phyloP scores from a whole-genome alignment of 352 stramenopile species.

The Plasmopara viticola region DNA sequence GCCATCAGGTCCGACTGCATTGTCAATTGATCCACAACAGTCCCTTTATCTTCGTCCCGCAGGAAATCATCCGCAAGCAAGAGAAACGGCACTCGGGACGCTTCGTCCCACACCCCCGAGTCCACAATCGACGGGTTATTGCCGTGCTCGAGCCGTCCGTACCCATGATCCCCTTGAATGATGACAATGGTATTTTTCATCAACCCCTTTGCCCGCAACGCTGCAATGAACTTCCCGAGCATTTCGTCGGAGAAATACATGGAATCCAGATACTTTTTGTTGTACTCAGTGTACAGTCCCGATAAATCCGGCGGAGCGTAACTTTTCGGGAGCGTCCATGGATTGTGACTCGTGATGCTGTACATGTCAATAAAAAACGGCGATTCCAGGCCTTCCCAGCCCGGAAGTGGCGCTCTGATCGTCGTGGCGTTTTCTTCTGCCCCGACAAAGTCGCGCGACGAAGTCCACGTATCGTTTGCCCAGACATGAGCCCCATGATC shows the following conservation, averaged over 20 bases:
- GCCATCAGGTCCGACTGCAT: constrained; percentile 74
- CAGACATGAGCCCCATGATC: constrained; percentile 13
- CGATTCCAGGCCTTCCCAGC: constrained; percentile 53
- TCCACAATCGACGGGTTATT: constrained; percentile 61
- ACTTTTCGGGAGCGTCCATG: constrained; percentile 42
- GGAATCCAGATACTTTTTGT: constrained; percentile 65
- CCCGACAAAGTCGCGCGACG: too few relatives aligned
- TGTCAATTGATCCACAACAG: constrained; percentile 45
- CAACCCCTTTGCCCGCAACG: constrained; percentile 40
- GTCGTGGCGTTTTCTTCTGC: constrained; percentile 7
- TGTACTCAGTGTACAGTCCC: constrained; percentile 52
- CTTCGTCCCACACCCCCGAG: constrained; percentile 62
- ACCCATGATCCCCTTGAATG: constrained; percentile 61
- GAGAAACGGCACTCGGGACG: constrained; percentile 52
- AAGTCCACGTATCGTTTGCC: not conserved
- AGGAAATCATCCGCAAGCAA: constrained; percentile 63
- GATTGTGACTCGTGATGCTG: constrained; percentile 68
- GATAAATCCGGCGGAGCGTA: constrained; percentile 45
- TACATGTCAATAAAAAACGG: constrained; percentile 81
- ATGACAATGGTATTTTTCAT: constrained; percentile 75
- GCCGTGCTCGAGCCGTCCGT: constrained; percentile 58
- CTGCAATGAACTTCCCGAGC: constrained; percentile 50
- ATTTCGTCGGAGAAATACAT: constrained; percentile 67
- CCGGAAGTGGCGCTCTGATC: constrained; percentile 15
- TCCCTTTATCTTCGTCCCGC: constrained; percentile 34